These are phyloP conservation scores for Talaromyces rugulosus DNA, from an alignment of 2,329 filamentous ascomycete species.

Conservation along the genomic window DNA sequence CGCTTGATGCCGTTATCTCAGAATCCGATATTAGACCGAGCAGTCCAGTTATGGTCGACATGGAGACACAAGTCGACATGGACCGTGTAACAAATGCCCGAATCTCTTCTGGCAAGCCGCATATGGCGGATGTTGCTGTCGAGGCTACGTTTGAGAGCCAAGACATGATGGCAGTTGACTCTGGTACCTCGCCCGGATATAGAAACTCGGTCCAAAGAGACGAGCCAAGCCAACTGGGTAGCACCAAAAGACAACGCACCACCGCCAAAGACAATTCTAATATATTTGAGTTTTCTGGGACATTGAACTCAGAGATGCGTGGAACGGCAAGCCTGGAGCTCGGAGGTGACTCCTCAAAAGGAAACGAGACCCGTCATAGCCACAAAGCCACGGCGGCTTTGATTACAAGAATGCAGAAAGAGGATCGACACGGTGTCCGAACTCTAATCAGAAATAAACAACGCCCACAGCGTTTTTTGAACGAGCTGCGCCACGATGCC, in stretches of 20 bases:
- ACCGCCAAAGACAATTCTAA: not conserved
- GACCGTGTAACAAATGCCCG: constrained; percentile 3
- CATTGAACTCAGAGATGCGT: constrained; percentile 16
- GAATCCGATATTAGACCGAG: constrained; percentile 15
- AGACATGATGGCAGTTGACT: not conserved
- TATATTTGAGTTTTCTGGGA: constrained; percentile 7
- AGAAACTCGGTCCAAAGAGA: not conserved
- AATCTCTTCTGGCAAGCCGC: not conserved
- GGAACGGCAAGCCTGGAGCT: constrained; percentile 36
- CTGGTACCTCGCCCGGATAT: not conserved
- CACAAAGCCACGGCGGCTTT: not conserved
- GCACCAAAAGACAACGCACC: not conserved
- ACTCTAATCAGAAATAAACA: not conserved
- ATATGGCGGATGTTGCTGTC: not conserved
- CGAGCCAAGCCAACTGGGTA: not conserved
- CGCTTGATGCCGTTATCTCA: constrained; percentile 26
- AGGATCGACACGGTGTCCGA: constrained; percentile 9
- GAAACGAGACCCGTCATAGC: not conserved
- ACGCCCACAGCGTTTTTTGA: not conserved
- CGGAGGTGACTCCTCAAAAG: constrained; percentile 12
- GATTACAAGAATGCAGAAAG: constrained; percentile 6
- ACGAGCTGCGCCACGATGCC: constrained; percentile 21
- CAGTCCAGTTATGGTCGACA: not conserved
- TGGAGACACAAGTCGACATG: not conserved
- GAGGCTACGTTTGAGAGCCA: not conserved